These are phyloP conservation scores for Aspergillus incahuasiensis DNA, from an alignment of 495 filamentous ascomycete genomes.

Conservation along the genomic window DNA sequence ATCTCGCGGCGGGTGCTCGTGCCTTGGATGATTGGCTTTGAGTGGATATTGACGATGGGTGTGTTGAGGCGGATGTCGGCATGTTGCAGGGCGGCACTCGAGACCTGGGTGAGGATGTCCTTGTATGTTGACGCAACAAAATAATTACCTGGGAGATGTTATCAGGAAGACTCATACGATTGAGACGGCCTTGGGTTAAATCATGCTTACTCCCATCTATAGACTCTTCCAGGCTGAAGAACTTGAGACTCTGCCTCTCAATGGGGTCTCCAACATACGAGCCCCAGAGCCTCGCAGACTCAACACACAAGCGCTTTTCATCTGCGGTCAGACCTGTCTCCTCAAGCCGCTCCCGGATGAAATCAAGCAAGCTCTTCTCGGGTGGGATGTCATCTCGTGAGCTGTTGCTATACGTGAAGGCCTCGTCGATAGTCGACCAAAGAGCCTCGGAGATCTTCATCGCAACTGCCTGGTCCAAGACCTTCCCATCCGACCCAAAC, in stretches of 20 bases:
- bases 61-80: slow-evolving; percentile 56
- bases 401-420: slow-evolving; percentile 73
- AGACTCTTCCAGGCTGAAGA: slow-evolving; percentile 93
- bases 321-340: slow-evolving; percentile 48
- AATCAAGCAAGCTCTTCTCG: slow-evolving; percentile 70
- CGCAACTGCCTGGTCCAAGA: slow-evolving; percentile 48
- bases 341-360: slow-evolving; percentile 60
- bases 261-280: slow-evolving; percentile 79
- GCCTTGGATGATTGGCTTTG: slow-evolving; percentile 17
- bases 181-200: too few species aligned
- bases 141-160: slow-evolving; percentile 60
- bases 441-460: slow-evolving; percentile 54
- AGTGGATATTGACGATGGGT: slow-evolving; percentile 52
- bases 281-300: slow-evolving; percentile 76
- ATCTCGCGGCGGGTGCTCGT: slow-evolving; percentile 28
- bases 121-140: slow-evolving; percentile 86
- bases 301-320: slow-evolving; percentile 51
- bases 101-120: slow-evolving; percentile 64
- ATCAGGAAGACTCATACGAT: too few species aligned
- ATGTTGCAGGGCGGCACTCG: slow-evolving; percentile 55
- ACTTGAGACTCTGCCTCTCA: slow-evolving; percentile 76
- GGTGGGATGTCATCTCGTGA: slow-evolving; percentile 59
- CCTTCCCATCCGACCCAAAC: slow-evolving; percentile 60
- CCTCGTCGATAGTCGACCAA: slow-evolving; percentile 76
- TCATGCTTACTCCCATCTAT: slow-evolving; percentile 87